These are phyloP conservation scores for Colletotrichum acutatum DNA, from an alignment of 2,329 filamentous ascomycete genomes.

Conservation along the genomic window DNA sequence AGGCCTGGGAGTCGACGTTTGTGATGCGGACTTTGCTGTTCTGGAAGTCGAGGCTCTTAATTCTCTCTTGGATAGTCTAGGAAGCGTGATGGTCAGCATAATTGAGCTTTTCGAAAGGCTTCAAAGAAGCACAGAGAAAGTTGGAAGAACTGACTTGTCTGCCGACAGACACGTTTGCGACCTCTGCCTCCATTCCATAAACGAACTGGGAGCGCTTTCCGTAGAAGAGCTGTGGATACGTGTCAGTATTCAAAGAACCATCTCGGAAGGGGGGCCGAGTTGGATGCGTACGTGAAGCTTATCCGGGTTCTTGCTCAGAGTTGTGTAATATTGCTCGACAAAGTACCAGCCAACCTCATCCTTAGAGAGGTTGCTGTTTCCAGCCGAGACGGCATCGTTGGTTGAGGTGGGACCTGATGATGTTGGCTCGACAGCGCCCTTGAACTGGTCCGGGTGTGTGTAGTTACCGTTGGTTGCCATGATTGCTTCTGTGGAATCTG, in stretches of 20 bases:
- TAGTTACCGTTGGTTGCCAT: constrained; percentile 70
- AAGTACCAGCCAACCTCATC: constrained; percentile 99
- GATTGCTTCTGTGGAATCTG: constrained; percentile 38
- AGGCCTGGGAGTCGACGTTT: constrained; percentile 96
- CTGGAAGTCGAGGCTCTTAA: constrained; percentile 92
- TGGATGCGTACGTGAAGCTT: constrained; percentile 79
- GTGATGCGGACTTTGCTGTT: constrained; percentile 98
- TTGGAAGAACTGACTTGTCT: constrained; percentile 74
- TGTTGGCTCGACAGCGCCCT: constrained; percentile 51
- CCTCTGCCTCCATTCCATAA: constrained; percentile 89
- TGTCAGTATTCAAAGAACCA: background rate
- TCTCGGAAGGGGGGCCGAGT: background rate
- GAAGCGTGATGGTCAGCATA: constrained; percentile 6
- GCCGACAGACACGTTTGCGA: constrained; percentile 86
- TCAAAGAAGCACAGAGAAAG: constrained; percentile 10
- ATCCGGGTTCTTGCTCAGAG: constrained; percentile 91
- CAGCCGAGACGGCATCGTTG: constrained; percentile 45
- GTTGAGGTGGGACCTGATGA: constrained; percentile 47
- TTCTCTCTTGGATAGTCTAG: constrained; percentile 92
- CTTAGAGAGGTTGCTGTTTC: constrained; percentile 71
- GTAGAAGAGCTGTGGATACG: constrained; percentile 79
- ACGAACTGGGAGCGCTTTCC: constrained; percentile 96
- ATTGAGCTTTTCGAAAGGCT: constrained; percentile 10
- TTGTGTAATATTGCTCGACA: constrained; percentile 99
- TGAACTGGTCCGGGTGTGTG: constrained; percentile 57